phyloP scores from a whole-genome alignment of 495 filamentous ascomycete genomes.

The Hypoxylon trugodes region DNA sequence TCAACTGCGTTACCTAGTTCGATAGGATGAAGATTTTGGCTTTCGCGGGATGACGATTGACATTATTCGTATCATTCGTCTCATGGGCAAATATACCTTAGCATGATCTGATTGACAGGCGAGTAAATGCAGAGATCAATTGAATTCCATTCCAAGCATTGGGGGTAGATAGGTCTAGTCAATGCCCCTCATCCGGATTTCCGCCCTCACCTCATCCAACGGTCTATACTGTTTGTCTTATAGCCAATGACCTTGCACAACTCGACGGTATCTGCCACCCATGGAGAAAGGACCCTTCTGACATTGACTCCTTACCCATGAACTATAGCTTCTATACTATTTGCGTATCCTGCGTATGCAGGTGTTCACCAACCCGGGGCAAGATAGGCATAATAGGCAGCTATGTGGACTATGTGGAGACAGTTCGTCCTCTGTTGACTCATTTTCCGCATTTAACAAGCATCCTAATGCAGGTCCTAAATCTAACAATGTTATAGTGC shows the following conservation, averaged over 20 bases:
- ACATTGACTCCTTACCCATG: too few relatives aligned
- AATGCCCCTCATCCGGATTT: too few relatives aligned
- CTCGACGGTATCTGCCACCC: neutral
- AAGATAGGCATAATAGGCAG: too few relatives aligned
- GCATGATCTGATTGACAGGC: slow-evolving; percentile 20
- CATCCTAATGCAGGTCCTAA: slow-evolving; percentile 28
- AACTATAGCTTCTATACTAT: too few relatives aligned
- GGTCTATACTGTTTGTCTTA: neutral
- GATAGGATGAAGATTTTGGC: slow-evolving; percentile 11
- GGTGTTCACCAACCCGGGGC: slow-evolving; percentile 3
- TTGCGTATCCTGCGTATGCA: neutral
- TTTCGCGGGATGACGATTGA: slow-evolving; percentile 13
- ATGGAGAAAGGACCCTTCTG: slow-evolving; percentile 1
- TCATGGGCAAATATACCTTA: slow-evolving; percentile 2
- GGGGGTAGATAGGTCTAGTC: too few relatives aligned
- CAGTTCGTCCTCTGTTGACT: slow-evolving; percentile 33
- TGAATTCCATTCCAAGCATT: neutral
- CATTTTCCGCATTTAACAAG: slow-evolving; percentile 35
- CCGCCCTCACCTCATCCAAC: neutral
- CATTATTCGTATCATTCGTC: slow-evolving; percentile 3
- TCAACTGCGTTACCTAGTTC: slow-evolving; percentile 7
- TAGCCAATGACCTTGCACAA: neutral
- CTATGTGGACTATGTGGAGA: slow-evolving; percentile 20
- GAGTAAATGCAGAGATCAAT: slow-evolving; percentile 16
- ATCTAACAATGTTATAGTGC: slow-evolving; percentile 17